Percentiles rank a stretch among this genome's conserved stretches.
Conservation (phyloP, 345 rosid genomes). For the Hibiscus syriacus region DNA sequence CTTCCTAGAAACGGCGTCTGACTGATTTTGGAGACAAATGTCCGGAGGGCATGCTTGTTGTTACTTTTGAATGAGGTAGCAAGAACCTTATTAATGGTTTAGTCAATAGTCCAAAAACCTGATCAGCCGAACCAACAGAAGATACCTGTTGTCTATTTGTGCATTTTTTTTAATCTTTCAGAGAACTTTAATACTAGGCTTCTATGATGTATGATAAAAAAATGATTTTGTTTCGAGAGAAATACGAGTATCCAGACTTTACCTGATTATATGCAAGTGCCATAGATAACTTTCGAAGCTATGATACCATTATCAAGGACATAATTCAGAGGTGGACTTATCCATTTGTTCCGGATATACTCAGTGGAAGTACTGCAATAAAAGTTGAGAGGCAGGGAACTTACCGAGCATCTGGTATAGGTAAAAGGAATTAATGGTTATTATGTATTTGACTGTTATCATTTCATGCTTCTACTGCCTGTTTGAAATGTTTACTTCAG, state of each 20-base stretch:
- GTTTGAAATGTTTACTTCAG: background rate
- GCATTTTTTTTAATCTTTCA: background rate
- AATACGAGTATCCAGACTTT: conserved; percentile 5
- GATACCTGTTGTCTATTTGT: too few species aligned
- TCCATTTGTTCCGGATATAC: conserved; percentile 86
- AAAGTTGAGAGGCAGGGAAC: conserved; percentile 76
- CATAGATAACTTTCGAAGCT: conserved; percentile 81
- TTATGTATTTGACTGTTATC: background rate
- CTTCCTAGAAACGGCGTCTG: conserved; percentile 49
- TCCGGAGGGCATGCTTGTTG: conserved; percentile 36
- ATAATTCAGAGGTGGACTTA: conserved; percentile 99
- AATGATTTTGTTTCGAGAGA: background rate
- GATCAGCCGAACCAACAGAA: conserved; percentile 8
- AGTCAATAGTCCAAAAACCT: conserved; percentile 90
- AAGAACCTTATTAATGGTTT: conserved; percentile 73
- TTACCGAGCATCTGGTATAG: conserved; percentile 62
- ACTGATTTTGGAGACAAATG: conserved; percentile 47
- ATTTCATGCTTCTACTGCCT: background rate
- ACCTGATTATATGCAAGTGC: conserved; percentile 97
- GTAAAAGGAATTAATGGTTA: background rate
- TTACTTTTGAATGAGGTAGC: conserved; percentile 49
- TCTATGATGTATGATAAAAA: background rate
- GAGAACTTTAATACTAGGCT: background rate
- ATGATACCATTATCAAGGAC: conserved; percentile 85
- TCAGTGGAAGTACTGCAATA: conserved; percentile 47